Base-by-base conservation (phyloP, 768 basidiomycete species). In the Termitomyces sp. region DNA sequence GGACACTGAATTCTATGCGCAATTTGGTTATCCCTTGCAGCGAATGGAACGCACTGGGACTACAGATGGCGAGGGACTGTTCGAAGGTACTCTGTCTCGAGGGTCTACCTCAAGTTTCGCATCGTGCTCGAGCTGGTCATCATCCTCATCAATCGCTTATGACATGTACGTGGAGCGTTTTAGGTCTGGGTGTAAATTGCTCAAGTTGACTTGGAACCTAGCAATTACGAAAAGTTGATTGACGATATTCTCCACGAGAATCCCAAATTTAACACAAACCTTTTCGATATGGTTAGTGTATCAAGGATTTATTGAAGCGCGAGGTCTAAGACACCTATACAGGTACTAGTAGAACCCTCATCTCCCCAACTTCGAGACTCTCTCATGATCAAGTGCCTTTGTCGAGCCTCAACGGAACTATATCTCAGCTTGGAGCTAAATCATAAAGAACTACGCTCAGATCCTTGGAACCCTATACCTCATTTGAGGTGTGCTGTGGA, bases 381-480 rank as follows among this genome's bases (percentile, higher is more conserved):
- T 2, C 65, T 80, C 51, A 78, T 79, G 75, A 74, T 80, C 55
- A 76, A 76, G 57, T 70, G 72, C 18, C 63, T 79, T 12, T 63
- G 68, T 46, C 67, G 67, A 15, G 67, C 69, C 11, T 74, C 78
- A 0, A 50, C 68, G 16, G 80, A 82, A 60, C 67, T 80, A 7
- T 61, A 70, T 27, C 61, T 83, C 12, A 65, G 80, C 12, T 69
- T 76, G 18, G 71, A 76, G 15, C 73, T 82, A 55, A 82, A 83
- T 58, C 70, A 75, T 16, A 69, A 71, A 20, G 76, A 78, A 41
- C 65, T 72, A 6, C 76, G 82, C 13, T 63, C 69, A 48, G 82
- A 84, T 63, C 81, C 82, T 0, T 83, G 82, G 82, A 84, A 84
- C 61, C 76, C 81, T 6, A 69, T 74, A 9, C 82, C 81, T 4